phyloP scores from a whole-genome alignment of 1,284 basidiomycete species.

The Ustilago tritici region DNA sequence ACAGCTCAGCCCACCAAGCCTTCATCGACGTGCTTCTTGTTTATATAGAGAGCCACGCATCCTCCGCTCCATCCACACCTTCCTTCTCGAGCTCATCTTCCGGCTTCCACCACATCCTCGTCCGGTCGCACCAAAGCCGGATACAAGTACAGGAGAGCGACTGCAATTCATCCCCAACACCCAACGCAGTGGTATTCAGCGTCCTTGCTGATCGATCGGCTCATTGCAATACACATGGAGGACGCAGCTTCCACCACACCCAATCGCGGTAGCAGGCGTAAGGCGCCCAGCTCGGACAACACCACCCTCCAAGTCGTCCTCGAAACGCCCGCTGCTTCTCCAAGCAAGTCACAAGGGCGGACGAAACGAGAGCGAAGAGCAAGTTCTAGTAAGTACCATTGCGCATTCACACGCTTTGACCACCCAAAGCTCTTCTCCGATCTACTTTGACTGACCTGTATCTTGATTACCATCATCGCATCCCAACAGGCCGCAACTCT shows the following conservation, averaged over 20 bases:
- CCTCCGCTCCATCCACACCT: too few relatives aligned
- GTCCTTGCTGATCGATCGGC: neutral
- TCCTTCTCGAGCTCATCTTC: too few relatives aligned
- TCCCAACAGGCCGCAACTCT: slow-evolving; percentile 13
- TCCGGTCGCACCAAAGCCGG: too few relatives aligned
- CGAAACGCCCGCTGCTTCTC: slow-evolving; percentile 10
- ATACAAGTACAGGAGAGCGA: too few relatives aligned
- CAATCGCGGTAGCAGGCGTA: slow-evolving; percentile 16
- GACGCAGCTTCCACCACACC: slow-evolving; percentile 9
- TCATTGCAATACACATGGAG: slow-evolving; percentile 11
- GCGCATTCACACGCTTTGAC: too few relatives aligned
- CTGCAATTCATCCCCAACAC: too few relatives aligned
- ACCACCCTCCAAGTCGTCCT: slow-evolving; percentile 9
- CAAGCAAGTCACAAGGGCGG: slow-evolving; percentile 2
- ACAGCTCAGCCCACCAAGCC: too few relatives aligned
- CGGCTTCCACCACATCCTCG: too few relatives aligned
- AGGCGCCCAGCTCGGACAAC: slow-evolving; percentile 8
- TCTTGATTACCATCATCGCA: neutral
- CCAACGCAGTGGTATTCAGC: neutral
- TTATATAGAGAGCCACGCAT: too few relatives aligned
- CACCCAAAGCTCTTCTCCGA: neutral
- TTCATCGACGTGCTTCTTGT: too few relatives aligned
- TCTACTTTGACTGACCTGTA: neutral
- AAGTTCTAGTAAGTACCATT: slow-evolving; percentile 13
- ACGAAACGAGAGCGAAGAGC: slow-evolving; percentile 17